These are phyloP conservation scores for Adansonia madagascariensis DNA, from an alignment of 441 rosid species.

Conservation along the genomic window DNA sequence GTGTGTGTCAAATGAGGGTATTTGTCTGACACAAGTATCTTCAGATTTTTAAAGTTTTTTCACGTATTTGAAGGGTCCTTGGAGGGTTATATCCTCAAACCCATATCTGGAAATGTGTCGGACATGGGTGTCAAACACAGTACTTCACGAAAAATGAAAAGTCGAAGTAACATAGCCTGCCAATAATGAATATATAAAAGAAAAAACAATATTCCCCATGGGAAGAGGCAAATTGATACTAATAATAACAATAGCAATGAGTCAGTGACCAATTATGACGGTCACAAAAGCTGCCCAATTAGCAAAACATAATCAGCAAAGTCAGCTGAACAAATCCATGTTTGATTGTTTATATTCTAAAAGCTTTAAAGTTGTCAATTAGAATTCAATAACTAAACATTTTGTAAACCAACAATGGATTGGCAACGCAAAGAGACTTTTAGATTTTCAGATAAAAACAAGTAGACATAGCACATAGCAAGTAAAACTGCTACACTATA, in stretches of 20 bases:
- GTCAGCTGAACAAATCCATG: neutral
- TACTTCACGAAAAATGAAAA: no score
- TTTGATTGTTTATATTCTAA: neutral
- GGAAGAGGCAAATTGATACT: neutral
- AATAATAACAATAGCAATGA: neutral
- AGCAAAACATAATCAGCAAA: neutral
- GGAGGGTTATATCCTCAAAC: no score
- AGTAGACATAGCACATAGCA: neutral
- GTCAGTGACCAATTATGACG: neutral
- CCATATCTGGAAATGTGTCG: no score
- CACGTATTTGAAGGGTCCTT: no score
- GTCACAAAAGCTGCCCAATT: constrained; percentile 6
- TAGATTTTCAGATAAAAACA: neutral
- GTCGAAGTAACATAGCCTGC: no score
- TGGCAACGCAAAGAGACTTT: neutral
- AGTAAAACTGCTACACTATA: neutral
- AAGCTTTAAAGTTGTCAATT: neutral
- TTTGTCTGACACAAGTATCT: no score
- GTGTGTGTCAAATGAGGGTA: no score
- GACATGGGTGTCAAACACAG: no score
- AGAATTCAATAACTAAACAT: constrained; percentile 9
- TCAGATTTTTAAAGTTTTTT: no score
- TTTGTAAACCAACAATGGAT: neutral
- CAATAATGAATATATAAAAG: neutral
- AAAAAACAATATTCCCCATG: neutral